These are phyloP conservation scores for Chlorella ohadii DNA, from an alignment of 139 green algal species.

Conservation along the genomic window DNA sequence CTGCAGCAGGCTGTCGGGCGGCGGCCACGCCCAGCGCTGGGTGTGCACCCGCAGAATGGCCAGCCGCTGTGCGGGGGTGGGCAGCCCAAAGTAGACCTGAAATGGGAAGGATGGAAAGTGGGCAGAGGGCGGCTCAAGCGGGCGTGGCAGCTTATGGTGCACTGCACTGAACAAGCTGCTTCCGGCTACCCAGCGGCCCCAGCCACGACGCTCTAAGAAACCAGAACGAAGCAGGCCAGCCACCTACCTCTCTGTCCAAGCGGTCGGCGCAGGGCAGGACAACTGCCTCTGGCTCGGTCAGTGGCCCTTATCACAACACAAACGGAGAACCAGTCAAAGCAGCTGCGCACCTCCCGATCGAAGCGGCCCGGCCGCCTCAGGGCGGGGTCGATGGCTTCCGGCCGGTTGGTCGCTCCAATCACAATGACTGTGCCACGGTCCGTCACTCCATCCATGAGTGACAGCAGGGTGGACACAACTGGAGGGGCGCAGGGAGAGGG, in stretches of 20 bases:
- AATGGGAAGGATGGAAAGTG: background rate
- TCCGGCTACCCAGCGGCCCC: too few species aligned
- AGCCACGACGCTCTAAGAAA: too few species aligned
- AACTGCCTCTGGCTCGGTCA: too few species aligned
- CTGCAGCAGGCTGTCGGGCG: constrained; percentile 35
- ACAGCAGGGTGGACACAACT: constrained; percentile 90
- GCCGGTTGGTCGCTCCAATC: constrained; percentile 85
- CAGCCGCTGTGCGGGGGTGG: constrained; percentile 36
- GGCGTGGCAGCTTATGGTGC: background rate
- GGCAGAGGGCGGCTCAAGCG: too few species aligned
- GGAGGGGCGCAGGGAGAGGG: background rate
- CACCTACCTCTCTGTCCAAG: too few species aligned
- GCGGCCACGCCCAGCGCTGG: constrained; percentile 49
- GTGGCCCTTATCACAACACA: background rate
- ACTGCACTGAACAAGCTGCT: too few species aligned
- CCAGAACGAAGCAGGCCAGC: too few species aligned
- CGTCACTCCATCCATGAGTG: constrained; percentile 86
- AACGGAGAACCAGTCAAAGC: too few species aligned
- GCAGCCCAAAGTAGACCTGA: constrained; percentile 43
- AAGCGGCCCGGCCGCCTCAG: constrained; percentile 80
- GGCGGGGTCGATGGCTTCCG: constrained; percentile 76
- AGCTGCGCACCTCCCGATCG: constrained; percentile 74
- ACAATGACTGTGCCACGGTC: constrained; percentile 80
- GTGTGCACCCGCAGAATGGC: constrained; percentile 64
- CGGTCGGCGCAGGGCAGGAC: too few species aligned